Evolutionary conservation across 345 rosid species (phyloP).

Genomic region (Eucalyptus virginea): DNA sequence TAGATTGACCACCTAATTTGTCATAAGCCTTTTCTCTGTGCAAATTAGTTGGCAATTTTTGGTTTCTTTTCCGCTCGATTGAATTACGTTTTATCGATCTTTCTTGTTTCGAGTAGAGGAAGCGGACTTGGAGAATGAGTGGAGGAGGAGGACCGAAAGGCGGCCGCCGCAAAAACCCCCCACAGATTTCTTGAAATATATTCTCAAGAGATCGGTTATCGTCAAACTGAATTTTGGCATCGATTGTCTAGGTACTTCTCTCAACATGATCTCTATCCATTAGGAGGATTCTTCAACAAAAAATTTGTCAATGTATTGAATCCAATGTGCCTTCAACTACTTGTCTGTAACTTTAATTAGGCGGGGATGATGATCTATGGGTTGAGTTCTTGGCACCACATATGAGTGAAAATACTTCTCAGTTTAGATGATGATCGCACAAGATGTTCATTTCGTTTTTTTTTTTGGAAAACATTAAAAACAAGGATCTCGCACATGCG

Average conservation of each 20-base stretch:
- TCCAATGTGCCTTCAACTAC: neutral
- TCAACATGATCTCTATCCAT: neutral
- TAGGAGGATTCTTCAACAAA: neutral
- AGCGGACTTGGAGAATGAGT: too few species aligned
- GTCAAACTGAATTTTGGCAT: constrained; percentile 91
- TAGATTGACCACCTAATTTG: too few species aligned
- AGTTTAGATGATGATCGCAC: too few species aligned
- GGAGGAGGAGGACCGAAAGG: neutral
- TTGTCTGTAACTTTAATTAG: neutral
- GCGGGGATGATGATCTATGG: neutral
- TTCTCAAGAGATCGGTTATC: constrained; percentile 46
- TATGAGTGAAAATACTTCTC: neutral
- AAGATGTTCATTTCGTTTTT: too few species aligned
- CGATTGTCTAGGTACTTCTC: constrained; percentile 54
- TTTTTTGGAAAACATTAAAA: too few species aligned
- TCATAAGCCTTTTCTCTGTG: too few species aligned
- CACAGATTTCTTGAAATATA: constrained; percentile 82
- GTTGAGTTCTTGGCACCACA: neutral
- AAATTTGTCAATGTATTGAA: neutral
- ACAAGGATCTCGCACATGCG: neutral
- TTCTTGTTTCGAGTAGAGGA: too few species aligned
- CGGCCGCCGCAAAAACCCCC: constrained; percentile 27
- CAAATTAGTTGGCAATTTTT: too few species aligned
- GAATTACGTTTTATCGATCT: too few species aligned
- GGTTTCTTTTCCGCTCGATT: neutral